Percentiles rank a stretch among this genome's conserved stretches.
These are phyloP conservation scores for Remersonia thermophila DNA, from an alignment of 2,329 filamentous ascomycete species.

Conservation along the genomic window DNA sequence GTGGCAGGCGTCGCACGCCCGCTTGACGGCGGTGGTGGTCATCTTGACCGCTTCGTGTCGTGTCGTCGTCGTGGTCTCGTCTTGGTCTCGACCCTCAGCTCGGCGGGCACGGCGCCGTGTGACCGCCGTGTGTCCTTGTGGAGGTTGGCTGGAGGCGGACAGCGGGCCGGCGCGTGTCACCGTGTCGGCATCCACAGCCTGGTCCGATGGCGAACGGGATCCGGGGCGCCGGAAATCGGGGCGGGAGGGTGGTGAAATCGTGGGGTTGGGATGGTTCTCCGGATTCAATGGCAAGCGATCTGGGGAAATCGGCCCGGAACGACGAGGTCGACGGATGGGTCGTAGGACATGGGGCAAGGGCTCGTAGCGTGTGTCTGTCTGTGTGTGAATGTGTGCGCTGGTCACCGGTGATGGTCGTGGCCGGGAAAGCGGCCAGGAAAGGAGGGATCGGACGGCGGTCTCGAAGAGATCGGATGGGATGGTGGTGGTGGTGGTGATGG, in stretches of 20 bases:
- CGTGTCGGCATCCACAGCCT: conserved; percentile 14
- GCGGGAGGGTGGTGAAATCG: conserved; percentile 13
- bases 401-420: no score
- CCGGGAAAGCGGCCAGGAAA: no score
- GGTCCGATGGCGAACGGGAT: neutral
- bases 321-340: conserved; percentile 9
- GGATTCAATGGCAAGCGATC: conserved; percentile 14
- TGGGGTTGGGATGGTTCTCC: conserved; percentile 15
- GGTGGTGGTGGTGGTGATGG: no score
- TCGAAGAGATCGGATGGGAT: no score
- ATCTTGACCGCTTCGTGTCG: no score
- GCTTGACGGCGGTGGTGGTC: conserved; percentile 42
- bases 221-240: conserved; percentile 8
- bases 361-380: no score
- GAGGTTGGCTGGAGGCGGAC: conserved; percentile 10
- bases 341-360: neutral
- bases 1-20: conserved; percentile 63
- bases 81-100: no score
- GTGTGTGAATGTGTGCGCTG: no score
- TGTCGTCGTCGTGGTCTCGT: no score
- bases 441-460: no score
- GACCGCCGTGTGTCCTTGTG: conserved; percentile 2
- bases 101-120: conserved; percentile 1
- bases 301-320: conserved; percentile 20
- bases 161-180: conserved; percentile 12